These are phyloP conservation scores for Trichoderma virens DNA, from an alignment of 495 filamentous ascomycete species.

Conservation along the genomic window DNA sequence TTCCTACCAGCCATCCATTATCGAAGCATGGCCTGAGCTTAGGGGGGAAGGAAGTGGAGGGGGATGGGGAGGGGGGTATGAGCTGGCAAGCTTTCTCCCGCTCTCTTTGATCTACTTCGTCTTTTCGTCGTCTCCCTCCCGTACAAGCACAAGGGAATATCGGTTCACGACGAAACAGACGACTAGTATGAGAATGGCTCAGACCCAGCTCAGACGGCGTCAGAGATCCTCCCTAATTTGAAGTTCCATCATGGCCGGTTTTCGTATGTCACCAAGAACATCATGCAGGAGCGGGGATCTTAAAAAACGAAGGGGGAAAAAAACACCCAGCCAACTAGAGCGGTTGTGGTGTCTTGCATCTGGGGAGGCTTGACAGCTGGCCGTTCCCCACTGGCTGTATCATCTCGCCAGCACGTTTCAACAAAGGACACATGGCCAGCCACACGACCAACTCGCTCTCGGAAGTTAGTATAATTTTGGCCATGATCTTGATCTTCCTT, in stretches of 20 bases:
- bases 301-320: background rate
- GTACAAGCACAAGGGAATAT: background rate
- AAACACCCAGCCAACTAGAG: conserved; percentile 1
- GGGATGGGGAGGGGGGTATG: background rate
- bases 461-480: conserved; percentile 7
- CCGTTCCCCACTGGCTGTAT: conserved; percentile 9
- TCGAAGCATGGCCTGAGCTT: background rate
- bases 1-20: conserved; percentile 5
- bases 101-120: background rate
- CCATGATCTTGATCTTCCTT: conserved; percentile 7
- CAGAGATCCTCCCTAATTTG: background rate
- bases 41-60: background rate
- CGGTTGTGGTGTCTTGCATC: conserved; percentile 7
- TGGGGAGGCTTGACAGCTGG: conserved; percentile 11
- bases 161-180: background rate
- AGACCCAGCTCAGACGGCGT: background rate
- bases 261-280: conserved; percentile 3
- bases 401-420: conserved; percentile 10
- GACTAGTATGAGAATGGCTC: background rate
- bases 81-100: background rate
- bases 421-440: conserved; percentile 8
- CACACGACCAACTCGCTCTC: conserved; percentile 8
- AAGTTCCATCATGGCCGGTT: background rate
- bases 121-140: background rate
- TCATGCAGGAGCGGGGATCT: background rate